Conservation (phyloP, 805 yeast species). For the Ogataea henricii region DNA sequence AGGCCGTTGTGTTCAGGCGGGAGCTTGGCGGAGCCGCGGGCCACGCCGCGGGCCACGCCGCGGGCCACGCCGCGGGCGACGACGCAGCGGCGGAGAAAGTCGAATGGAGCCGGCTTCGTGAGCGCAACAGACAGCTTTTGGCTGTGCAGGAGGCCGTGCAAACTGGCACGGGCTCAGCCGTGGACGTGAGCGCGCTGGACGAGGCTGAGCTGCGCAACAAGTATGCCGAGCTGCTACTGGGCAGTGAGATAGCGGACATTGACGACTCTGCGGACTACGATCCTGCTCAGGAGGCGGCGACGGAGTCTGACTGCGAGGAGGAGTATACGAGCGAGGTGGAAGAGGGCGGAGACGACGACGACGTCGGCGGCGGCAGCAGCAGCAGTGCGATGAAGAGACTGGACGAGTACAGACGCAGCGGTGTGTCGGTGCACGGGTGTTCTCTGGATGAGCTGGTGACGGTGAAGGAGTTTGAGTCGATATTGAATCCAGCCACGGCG, state of each 20-base stretch:
- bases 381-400: neutral
- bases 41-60: too few relatives aligned
- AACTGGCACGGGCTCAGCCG: neutral
- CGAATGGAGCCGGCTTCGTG: constrained; percentile 8
- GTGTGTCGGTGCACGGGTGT: constrained; percentile 2
- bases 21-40: constrained; percentile 22
- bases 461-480: constrained; percentile 26
- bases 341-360: constrained; percentile 9
- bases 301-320: constrained; percentile 12
- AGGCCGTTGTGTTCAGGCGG: constrained; percentile 12
- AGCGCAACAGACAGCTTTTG: constrained; percentile 1
- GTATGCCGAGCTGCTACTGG: constrained; percentile 16
- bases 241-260: constrained; percentile 12
- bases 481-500: constrained; percentile 28
- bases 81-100: constrained; percentile 6
- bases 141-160: neutral
- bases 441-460: constrained; percentile 23
- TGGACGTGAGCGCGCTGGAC: constrained; percentile 10
- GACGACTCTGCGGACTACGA: constrained; percentile 19
- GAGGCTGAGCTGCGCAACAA: constrained; percentile 10
- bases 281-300: constrained; percentile 3
- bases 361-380: neutral
- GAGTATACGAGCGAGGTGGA: constrained; percentile 22
- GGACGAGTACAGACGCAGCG: neutral
- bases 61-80: too few relatives aligned